Conservation (phyloP, 805 yeast genomes). For the Kodamaea kaohsiungensis region DNA sequence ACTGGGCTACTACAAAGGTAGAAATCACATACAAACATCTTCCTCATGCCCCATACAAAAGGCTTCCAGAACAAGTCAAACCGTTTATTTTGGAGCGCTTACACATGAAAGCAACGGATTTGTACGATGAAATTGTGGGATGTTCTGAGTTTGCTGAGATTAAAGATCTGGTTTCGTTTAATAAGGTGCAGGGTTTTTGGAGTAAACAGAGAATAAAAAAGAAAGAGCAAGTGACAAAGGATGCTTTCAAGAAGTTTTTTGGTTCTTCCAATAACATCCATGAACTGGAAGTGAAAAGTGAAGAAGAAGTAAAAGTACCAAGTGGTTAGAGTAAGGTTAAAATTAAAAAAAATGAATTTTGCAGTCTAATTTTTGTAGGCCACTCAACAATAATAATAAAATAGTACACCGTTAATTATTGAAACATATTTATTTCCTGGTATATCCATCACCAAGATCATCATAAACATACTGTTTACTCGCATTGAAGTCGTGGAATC, state of each 20-base stretch:
- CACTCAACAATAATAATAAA: not conserved
- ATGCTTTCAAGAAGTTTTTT: constrained; percentile 20
- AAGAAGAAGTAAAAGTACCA: not conserved
- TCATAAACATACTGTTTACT: too few species aligned
- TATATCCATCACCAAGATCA: too few species aligned
- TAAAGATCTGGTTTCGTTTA: constrained; percentile 16
- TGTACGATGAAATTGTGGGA: constrained; percentile 17
- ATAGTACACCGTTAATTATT: too few species aligned
- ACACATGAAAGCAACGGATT: constrained; percentile 18
- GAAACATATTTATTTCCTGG: too few species aligned
- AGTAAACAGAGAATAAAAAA: constrained; percentile 17
- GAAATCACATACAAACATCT: constrained; percentile 17
- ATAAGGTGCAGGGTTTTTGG: constrained; percentile 22
- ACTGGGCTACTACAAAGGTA: constrained; percentile 15
- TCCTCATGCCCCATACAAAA: constrained; percentile 17
- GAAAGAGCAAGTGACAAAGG: constrained; percentile 18
- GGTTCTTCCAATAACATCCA: not conserved
- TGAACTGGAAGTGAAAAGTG: not conserved
- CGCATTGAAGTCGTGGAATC: not conserved
- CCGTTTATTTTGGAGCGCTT: constrained; percentile 18
- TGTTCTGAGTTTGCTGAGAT: constrained; percentile 13
- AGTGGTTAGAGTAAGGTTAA: not conserved
- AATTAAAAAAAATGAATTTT: too few species aligned
- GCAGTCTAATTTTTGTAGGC: not conserved
- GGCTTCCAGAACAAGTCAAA: constrained; percentile 19